A percentile compares a stretch with the other conserved stretches of the same genome.
phyloP scores from a whole-genome alignment of 345 rosid species.

The Eucalyptus leucophloia region DNA sequence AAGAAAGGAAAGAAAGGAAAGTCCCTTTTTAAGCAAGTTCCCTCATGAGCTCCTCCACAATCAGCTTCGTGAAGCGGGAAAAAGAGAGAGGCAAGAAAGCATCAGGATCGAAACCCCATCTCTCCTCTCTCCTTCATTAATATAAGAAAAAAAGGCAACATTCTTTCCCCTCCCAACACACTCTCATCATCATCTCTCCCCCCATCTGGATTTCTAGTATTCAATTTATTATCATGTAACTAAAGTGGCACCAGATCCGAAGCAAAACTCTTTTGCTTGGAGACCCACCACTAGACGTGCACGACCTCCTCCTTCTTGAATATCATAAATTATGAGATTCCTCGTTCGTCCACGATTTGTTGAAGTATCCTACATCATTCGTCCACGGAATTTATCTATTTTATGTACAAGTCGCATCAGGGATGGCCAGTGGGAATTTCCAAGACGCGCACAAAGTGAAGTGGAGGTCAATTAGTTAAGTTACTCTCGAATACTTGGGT shows the following conservation, averaged over 20 bases:
- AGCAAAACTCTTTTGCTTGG: too few species aligned
- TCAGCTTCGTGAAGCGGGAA: background rate
- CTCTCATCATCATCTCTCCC: background rate
- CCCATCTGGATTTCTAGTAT: background rate
- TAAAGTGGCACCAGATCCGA: background rate
- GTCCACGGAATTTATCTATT: background rate
- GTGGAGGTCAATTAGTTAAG: background rate
- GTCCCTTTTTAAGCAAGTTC: background rate
- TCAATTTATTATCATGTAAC: background rate
- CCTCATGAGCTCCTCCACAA: background rate
- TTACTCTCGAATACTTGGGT: background rate
- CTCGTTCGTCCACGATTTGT: background rate
- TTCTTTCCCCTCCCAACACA: background rate
- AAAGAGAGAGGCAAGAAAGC: background rate
- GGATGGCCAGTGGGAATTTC: background rate
- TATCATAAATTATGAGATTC: background rate
- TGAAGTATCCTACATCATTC: background rate
- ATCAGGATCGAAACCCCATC: background rate
- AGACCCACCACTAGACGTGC: background rate
- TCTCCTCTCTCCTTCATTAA: background rate
- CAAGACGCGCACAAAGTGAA: background rate
- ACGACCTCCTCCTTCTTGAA: background rate
- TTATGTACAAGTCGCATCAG: background rate
- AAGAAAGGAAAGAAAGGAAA: background rate
- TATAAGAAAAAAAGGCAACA: background rate